phyloP scores from a whole-genome alignment of 495 filamentous ascomycete species.

The Xylaria bambusicola region DNA sequence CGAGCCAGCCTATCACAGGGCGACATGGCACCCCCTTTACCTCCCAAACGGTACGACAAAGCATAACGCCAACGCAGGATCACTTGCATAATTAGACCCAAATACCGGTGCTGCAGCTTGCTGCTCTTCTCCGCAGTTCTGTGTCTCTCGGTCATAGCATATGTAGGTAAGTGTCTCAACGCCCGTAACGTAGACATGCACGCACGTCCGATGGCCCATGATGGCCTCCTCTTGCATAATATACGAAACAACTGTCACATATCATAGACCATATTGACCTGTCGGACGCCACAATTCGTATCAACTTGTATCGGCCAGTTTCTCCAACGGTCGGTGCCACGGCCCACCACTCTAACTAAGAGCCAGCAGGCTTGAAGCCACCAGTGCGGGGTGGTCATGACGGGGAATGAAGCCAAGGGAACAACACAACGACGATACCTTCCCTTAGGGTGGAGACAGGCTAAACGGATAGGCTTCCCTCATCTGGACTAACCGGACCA shows the following conservation, averaged over 20 bases:
- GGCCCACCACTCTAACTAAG: slow-evolving; percentile 5
- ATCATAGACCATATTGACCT: neutral
- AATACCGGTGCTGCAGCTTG: slow-evolving; percentile 19
- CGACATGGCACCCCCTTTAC: neutral
- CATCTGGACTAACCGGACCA: slow-evolving; percentile 5
- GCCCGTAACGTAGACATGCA: neutral
- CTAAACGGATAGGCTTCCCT: slow-evolving; percentile 2
- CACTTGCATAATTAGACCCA: slow-evolving; percentile 19
- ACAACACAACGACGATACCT: slow-evolving; percentile 5
- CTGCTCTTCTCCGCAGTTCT: neutral
- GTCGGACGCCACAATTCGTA: slow-evolving; percentile 16
- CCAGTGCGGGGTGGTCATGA: slow-evolving; percentile 14
- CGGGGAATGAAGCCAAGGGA: slow-evolving; percentile 6
- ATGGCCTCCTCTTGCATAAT: slow-evolving; percentile 13
- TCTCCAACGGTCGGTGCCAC: slow-evolving; percentile 4
- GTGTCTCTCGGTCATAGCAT: neutral
- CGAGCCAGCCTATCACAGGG: neutral
- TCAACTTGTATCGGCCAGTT: slow-evolving; percentile 6
- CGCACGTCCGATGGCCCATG: neutral
- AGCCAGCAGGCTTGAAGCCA: slow-evolving; percentile 6
- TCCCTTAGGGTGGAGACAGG: slow-evolving; percentile 6
- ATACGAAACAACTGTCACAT: slow-evolving; percentile 8
- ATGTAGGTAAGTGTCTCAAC: neutral
- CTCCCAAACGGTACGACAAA: neutral
- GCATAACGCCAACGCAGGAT: slow-evolving; percentile 20